These are phyloP conservation scores for Globisporangium cystogenes DNA, from an alignment of 352 stramenopile species.

Conservation along the genomic window DNA sequence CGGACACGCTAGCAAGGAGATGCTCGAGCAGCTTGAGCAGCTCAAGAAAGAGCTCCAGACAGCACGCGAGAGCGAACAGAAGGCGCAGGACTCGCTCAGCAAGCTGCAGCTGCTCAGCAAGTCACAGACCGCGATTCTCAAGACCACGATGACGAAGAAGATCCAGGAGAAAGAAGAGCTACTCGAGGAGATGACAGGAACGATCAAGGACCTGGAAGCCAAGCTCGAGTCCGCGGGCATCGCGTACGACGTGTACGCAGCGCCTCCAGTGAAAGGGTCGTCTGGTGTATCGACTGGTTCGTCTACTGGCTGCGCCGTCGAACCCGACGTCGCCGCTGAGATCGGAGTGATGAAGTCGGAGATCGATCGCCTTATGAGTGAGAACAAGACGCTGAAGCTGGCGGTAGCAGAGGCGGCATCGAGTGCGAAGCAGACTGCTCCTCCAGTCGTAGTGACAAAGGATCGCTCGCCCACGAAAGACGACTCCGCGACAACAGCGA, in stretches of 20 bases:
- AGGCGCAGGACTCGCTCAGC: slow-evolving; percentile 67
- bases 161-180: slow-evolving; percentile 59
- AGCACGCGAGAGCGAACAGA: slow-evolving; percentile 62
- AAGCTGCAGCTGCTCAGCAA: slow-evolving; percentile 84
- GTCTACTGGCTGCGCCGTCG: slow-evolving; percentile 1
- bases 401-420: slow-evolving; percentile 11
- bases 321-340: slow-evolving; percentile 49
- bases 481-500: slow-evolving; percentile 25
- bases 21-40: slow-evolving; percentile 41
- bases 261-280: slow-evolving; percentile 8
- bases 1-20: slow-evolving; percentile 14
- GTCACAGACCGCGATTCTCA: slow-evolving; percentile 78
- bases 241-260: slow-evolving; percentile 23
- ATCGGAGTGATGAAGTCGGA: slow-evolving; percentile 69
- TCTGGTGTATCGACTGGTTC: slow-evolving; percentile 3
- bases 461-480: slow-evolving; percentile 8
- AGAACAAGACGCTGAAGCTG: slow-evolving; percentile 50
- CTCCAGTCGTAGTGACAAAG: background rate
- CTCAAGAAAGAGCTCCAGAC: slow-evolving; percentile 51
- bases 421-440: background rate
- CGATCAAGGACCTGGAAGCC: slow-evolving; percentile 58
- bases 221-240: slow-evolving; percentile 54
- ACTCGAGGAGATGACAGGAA: slow-evolving; percentile 52
- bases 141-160: slow-evolving; percentile 80
- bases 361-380: slow-evolving; percentile 62